Base-by-base conservation (phyloP, 768 basidiomycete genomes). In the Phanerochaete carnosa region DNA sequence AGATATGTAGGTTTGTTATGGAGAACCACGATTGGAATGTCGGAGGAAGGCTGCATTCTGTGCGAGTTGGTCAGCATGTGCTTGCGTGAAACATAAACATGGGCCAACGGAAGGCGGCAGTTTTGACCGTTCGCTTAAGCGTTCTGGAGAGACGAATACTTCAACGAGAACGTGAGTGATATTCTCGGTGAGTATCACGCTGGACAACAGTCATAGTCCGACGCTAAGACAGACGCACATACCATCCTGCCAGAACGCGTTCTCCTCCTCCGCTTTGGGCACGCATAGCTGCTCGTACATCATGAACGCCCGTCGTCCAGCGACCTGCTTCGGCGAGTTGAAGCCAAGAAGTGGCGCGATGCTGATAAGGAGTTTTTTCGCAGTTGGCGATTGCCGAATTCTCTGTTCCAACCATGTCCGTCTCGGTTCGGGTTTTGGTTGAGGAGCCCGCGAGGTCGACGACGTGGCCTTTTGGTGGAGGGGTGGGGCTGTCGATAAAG, bases 1-100 rank as follows among this genome's bases (percentile, higher is more conserved):
- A 95, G 51, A 98, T 79, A 74, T 98, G 94, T 29, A 98, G 80
- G 64, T 95, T 94, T 29, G 93, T 93, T 54, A 97, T 76, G 3
- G 92, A 92, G 76, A 98, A 98, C 92, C 95, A 98, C 16, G 96
- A 92, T 69, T 98, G 95, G 74, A 96, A 97, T 0, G 96, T 97
- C 13, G 89, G 89, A 11, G 95, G 94, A 6, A 98, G 80, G 60
- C 80, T 80, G 68, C 92, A 96, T 61, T 85, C 95, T 97, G 66
- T 0, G n/a, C 23, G 4, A n/a, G 49, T n/a, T 26, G 22, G 30
- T 23, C 16, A 19, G 43, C n/a, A 39, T 25, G n/a, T 7, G n/a
- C 8, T 13, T 28, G 23, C n/a, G n/a, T n/a, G n/a, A n/a, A n/a
- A n/a, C n/a, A n/a, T n/a, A n/a, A n/a, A n/a, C n/a, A n/a, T n/a